Percentiles rank a stretch among this genome's conserved stretches.
These are phyloP conservation scores for Spirogloea muscicola DNA, from an alignment of 139 green algal genomes.

Conservation along the genomic window DNA sequence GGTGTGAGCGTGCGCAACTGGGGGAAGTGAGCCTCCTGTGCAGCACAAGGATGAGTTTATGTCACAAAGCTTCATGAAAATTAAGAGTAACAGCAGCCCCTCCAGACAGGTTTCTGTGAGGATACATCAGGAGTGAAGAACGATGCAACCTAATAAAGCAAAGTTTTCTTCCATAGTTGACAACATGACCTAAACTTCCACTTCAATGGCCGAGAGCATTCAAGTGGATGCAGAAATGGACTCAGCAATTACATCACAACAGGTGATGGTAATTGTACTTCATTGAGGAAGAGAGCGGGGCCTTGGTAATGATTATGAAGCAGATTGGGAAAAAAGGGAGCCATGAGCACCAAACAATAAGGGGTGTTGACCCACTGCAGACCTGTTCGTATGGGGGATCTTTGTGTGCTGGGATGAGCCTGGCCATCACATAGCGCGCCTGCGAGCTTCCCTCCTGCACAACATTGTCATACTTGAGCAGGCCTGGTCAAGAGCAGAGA, in stretches of 20 bases:
- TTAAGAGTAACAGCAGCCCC: neutral
- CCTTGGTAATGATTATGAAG: neutral
- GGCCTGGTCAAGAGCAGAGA: neutral
- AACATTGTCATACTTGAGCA: neutral
- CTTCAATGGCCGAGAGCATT: neutral
- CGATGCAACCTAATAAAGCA: neutral
- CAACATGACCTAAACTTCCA: neutral
- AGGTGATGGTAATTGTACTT: neutral
- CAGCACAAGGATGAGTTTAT: too few species aligned
- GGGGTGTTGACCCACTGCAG: too few species aligned
- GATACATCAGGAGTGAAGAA: neutral
- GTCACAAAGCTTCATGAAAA: neutral
- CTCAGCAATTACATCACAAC: neutral
- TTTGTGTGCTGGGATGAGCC: constrained; percentile 46
- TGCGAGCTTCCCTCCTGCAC: constrained; percentile 46
- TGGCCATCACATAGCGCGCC: constrained; percentile 45
- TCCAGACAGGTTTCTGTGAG: neutral
- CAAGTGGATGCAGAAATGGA: neutral
- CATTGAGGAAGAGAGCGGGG: neutral
- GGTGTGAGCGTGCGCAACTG: constrained; percentile 3
- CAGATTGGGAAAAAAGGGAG: neutral
- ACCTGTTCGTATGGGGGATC: constrained; percentile 49
- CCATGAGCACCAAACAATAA: neutral
- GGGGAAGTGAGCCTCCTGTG: constrained; percentile 30
- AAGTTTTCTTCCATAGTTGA: neutral